phyloP scores from a whole-genome alignment of 345 rosid species.

The Zanthoxylum bungeanum region DNA sequence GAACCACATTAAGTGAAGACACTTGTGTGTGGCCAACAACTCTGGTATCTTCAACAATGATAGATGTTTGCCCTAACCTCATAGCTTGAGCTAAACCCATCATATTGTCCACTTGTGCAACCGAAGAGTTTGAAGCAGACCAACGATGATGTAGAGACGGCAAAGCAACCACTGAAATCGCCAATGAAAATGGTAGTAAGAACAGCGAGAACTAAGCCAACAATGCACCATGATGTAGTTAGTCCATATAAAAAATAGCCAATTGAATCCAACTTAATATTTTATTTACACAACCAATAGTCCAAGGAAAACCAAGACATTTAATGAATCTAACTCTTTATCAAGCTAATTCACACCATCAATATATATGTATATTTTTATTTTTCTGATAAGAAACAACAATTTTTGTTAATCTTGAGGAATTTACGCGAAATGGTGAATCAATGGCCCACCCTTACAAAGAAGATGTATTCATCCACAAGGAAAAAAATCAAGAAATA shows the following conservation, averaged over 20 bases:
- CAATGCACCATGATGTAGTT: conserved; percentile 3
- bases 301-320: background rate
- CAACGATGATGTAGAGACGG: conserved; percentile 81
- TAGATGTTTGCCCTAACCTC: conserved; percentile 67
- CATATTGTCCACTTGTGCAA: conserved; percentile 65
- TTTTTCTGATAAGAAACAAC: background rate
- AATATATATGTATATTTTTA: background rate
- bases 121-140: conserved; percentile 66
- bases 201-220: conserved; percentile 11
- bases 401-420: background rate
- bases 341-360: background rate
- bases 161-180: conserved; percentile 64
- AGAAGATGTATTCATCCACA: background rate
- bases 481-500: background rate
- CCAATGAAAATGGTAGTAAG: conserved; percentile 22
- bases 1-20: conserved; percentile 78
- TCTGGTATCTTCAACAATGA: conserved; percentile 82
- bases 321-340: background rate
- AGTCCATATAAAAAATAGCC: background rate
- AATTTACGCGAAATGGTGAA: background rate
- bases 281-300: background rate
- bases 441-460: background rate
- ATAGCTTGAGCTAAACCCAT: conserved; percentile 56
- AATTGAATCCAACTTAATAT: conserved; percentile 8
- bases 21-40: conserved; percentile 84